phyloP scores from a whole-genome alignment of 2,329 filamentous ascomycete genomes.

The Penicillium paneum region DNA sequence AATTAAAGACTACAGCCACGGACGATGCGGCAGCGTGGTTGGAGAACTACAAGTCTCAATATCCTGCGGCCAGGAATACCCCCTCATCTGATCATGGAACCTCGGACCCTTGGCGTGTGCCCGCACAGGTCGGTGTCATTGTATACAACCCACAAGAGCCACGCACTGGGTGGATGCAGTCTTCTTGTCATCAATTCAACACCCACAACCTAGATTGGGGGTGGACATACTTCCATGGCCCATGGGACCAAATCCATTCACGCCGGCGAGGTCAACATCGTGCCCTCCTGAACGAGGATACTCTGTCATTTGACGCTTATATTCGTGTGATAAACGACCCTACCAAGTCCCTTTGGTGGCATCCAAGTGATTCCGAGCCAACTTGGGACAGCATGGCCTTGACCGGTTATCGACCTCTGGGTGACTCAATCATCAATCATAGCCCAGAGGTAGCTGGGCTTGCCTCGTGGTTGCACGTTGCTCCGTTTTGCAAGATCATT shows the following conservation, averaged over 20 bases:
- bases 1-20: conserved; percentile 31
- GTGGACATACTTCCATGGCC: conserved; percentile 60
- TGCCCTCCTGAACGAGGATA: conserved; percentile 59
- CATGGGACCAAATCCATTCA: conserved; percentile 56
- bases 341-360: conserved; percentile 60
- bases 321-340: conserved; percentile 60
- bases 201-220: conserved; percentile 60
- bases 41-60: conserved; percentile 30
- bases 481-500: conserved; percentile 57
- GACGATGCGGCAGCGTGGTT: conserved; percentile 30
- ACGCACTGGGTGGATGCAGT: conserved; percentile 55
- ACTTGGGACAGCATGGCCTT: conserved; percentile 56
- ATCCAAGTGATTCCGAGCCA: conserved; percentile 52
- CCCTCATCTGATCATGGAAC: conserved; percentile 1
- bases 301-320: conserved; percentile 60
- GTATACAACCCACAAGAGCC: conserved; percentile 64
- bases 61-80: conserved; percentile 16
- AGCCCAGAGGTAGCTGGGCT: conserved; percentile 53
- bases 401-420: conserved; percentile 56
- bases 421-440: conserved; percentile 45
- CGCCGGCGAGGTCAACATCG: conserved; percentile 58
- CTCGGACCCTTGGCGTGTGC: conserved; percentile 44
- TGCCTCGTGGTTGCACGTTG: conserved; percentile 57
- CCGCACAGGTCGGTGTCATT: conserved; percentile 61
- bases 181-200: conserved; percentile 59